phyloP scores from a whole-genome alignment of 129 eudicot genomes.

The Sambucus nigra region DNA sequence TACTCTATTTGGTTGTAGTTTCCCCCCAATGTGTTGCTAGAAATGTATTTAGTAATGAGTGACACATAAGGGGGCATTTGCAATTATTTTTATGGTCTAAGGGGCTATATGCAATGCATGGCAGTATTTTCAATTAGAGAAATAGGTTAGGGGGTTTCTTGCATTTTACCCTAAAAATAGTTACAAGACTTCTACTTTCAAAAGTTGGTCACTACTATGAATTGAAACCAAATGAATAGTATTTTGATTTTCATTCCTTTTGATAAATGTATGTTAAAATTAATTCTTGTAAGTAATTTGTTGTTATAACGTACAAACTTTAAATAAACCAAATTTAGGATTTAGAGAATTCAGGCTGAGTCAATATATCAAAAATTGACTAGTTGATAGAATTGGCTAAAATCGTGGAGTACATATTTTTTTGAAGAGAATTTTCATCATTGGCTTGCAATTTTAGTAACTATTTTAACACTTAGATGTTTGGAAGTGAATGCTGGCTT shows the following conservation, averaged over 20 bases:
- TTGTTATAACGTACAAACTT: neutral
- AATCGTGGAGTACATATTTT: neutral
- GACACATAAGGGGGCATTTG: too few relatives aligned
- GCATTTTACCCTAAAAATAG: too few relatives aligned
- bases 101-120: too few relatives aligned
- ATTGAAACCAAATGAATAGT: neutral
- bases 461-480: neutral
- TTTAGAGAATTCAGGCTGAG: neutral
- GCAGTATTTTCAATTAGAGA: too few relatives aligned
- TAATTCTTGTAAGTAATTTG: neutral
- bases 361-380: too few relatives aligned
- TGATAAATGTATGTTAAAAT: neutral
- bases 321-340: neutral
- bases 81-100: too few relatives aligned
- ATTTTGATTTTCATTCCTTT: neutral
- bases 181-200: too few relatives aligned
- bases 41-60: too few relatives aligned
- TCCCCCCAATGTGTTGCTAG: too few relatives aligned
- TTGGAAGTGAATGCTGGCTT: neutral
- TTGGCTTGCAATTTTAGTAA: neutral
- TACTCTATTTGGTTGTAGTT: too few relatives aligned
- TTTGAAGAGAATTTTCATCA: neutral
- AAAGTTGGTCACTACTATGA: too few relatives aligned
- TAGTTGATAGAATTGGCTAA: neutral
- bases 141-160: too few relatives aligned